Conservation (phyloP, 164 flowering plant genomes). For the Aristolochia contorta region DNA sequence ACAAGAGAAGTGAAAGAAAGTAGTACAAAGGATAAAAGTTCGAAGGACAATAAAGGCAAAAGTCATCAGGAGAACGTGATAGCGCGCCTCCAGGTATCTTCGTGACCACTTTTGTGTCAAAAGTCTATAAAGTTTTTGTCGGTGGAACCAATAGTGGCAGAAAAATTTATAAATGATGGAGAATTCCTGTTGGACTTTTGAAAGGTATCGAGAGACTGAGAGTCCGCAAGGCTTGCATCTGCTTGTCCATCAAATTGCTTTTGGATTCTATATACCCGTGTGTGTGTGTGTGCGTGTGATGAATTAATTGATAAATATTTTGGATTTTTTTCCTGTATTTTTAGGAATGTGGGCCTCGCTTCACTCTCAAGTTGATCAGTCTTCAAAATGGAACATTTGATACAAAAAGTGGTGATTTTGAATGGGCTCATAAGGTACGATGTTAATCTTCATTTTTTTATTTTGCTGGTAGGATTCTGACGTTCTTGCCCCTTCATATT, state of each 20-base stretch:
- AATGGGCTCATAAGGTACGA: slow-evolving; percentile 95
- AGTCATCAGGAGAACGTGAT: slow-evolving; percentile 31
- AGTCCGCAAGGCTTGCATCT: no score
- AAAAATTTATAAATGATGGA: no score
- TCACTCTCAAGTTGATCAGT: slow-evolving; percentile 72
- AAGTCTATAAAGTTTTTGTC: no score
- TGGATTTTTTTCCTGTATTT: not conserved
- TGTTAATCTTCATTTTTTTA: not conserved
- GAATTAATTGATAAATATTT: no score
- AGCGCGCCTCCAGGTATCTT: slow-evolving; percentile 78
- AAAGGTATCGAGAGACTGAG: no score
- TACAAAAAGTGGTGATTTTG: slow-evolving; percentile 86
- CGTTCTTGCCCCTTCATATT: not conserved
- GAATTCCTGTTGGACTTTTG: no score
- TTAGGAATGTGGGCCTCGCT: slow-evolving; percentile 93
- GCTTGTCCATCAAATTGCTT: no score
- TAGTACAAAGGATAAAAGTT: slow-evolving; percentile 26
- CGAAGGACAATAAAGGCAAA: slow-evolving; percentile 29
- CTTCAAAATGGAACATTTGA: slow-evolving; percentile 98
- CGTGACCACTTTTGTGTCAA: no score
- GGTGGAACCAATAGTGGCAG: no score
- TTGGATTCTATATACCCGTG: no score
- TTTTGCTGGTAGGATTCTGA: not conserved
- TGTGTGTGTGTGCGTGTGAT: no score
- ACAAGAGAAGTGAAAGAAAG: slow-evolving; percentile 47